Evolutionary conservation across 1,139 yeast genomes (phyloP).

Genomic region (Pneumocystis sp.): DNA sequence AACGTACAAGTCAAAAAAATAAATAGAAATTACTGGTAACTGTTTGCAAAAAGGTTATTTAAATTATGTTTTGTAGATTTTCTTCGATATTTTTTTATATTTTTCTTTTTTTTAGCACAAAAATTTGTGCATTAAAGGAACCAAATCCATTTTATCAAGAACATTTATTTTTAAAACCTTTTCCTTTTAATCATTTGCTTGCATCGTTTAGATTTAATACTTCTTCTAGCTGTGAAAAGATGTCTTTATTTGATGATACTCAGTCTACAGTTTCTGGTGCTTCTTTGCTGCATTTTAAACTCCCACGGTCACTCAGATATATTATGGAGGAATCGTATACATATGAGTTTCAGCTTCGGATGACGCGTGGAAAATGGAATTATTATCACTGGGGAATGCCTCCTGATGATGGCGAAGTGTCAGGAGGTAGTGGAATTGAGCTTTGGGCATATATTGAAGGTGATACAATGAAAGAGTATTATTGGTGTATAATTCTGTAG

Average conservation of each 20-base stretch:
- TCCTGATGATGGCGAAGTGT: constrained; percentile 52
- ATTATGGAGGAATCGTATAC: constrained; percentile 52
- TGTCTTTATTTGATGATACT: no score
- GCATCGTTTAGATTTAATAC: background rate
- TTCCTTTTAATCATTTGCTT: background rate
- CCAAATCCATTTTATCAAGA: background rate
- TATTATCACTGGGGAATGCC: constrained; percentile 73
- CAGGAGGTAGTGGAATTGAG: constrained; percentile 96
- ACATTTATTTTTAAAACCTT: background rate
- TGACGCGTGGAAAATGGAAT: constrained; percentile 95
- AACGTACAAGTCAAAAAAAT: background rate
- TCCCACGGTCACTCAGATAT: constrained; percentile 74
- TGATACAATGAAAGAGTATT: constrained; percentile 28
- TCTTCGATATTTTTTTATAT: background rate
- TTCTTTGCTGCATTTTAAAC: constrained; percentile 19
- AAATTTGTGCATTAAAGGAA: background rate
- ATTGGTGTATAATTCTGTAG: background rate
- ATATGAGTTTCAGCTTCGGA: constrained; percentile 64
- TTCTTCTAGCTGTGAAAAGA: background rate
- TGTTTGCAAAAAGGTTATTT: background rate
- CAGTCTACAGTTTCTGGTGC: background rate
- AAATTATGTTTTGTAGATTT: background rate
- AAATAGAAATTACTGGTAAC: background rate
- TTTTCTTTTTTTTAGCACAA: background rate
- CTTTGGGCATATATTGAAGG: constrained; percentile 79